Base-by-base conservation (phyloP, 176 grass and related monocot genomes). In the Musa beccarii region DNA sequence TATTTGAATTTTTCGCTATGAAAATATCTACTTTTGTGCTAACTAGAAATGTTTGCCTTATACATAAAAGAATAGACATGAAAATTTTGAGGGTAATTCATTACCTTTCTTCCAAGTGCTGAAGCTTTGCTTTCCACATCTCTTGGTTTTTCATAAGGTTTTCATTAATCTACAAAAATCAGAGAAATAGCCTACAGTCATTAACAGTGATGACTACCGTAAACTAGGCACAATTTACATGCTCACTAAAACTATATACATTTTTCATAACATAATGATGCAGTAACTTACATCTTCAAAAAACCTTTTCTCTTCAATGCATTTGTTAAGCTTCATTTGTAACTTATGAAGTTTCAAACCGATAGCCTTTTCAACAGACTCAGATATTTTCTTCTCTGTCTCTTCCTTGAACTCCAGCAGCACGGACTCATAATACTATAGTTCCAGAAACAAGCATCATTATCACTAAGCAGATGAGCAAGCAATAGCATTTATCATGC, bases 371-470 rank as follows among this genome's bases (percentile, higher is more conserved):
- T 87, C 79, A 75, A 66, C 65, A 59, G 86, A 84, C 78, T 74
- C 69, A 77, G 78, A 77, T 53, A 91, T 87, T 84, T 93, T 80
- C 80, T 76, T 84, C 79, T 93, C 95, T 9, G 75, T 84, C 69
- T 87, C 90, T 72, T 98, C 90, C 71, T 93, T 98, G 59, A 79
- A 54, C 84, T 98, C 88, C 51, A 86, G 81, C 76, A 98, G 69
- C 83, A 91, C 78, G 63, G 88, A 86, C 72, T 93, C 95, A 59
- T 85, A 98, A 72, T 98, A 87, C 95, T 98, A 80, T 22, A 77
- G 24, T 84, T 75, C 53, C 56, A 85, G 12, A 59, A 79, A 76
- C 17, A 66, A 65, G 49, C 29, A 51, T 2, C 17, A 63, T 56
- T 28, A 74, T 8, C 52, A 74, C 11, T 17, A 9, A 29, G 53